Evolutionary conservation across 768 basidiomycete genomes (phyloP).

Genomic region (Xerocomellus amylosporus): DNA sequence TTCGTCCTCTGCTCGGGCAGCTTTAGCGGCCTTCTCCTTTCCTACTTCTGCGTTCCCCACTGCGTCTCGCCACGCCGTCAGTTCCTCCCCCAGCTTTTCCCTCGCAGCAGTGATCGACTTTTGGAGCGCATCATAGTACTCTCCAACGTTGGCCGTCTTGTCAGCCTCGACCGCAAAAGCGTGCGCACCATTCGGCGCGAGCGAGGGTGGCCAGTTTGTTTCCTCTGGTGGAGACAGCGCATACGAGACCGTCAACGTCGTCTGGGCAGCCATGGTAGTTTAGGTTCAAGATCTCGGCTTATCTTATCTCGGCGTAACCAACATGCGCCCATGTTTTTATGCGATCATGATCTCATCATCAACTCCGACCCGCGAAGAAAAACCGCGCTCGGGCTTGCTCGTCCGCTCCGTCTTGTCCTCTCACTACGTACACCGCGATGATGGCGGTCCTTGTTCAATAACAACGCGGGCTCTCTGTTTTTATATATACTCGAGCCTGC

Average conservation of each 20-base stretch:
- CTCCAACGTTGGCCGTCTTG: slow-evolving; percentile 6
- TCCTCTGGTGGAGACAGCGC: slow-evolving; percentile 22
- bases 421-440: slow-evolving; percentile 15
- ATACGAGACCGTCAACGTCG: slow-evolving; percentile 22
- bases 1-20: slow-evolving; percentile 44
- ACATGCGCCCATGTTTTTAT: slow-evolving; percentile 1
- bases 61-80: slow-evolving; percentile 73
- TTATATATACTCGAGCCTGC: slow-evolving; percentile 14
- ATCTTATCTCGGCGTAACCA: slow-evolving; percentile 23
- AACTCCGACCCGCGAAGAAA: slow-evolving; percentile 17
- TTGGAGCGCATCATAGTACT: slow-evolving; percentile 52
- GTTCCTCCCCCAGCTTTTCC: slow-evolving; percentile 56
- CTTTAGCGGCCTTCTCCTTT: slow-evolving; percentile 51
- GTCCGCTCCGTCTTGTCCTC: not conserved
- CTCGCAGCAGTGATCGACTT: slow-evolving; percentile 51
- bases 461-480: slow-evolving; percentile 44
- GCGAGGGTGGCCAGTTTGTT: slow-evolving; percentile 15
- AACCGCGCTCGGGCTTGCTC: not conserved
- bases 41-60: slow-evolving; percentile 61
- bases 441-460: slow-evolving; percentile 56
- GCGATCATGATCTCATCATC: not conserved
- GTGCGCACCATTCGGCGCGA: slow-evolving; percentile 24
- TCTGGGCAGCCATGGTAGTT: slow-evolving; percentile 15
- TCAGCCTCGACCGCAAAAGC: slow-evolving; percentile 24
- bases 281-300: slow-evolving; percentile 10